Evolutionary conservation across 306 rosid genomes (phyloP), one percentile per base, ranked within the genome.

Genomic region (Astragalus glycyphyllos): DNA sequence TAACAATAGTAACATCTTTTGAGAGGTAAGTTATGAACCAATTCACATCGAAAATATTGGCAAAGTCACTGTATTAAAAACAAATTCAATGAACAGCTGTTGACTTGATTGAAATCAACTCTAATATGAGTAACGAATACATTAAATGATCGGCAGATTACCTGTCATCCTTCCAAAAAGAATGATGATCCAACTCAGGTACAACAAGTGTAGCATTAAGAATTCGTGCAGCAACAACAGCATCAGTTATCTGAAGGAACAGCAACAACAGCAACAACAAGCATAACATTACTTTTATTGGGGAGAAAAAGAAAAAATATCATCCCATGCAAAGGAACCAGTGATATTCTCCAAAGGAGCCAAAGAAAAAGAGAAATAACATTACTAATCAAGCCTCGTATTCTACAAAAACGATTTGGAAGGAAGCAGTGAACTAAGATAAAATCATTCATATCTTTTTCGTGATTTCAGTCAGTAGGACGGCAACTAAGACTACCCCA

Each of bases 151-250:
- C 44, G 31, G 41, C 23, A 20, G 67, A 55, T 60, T 73, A 91
- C 99, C 99, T 95, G 71, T 86, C 91, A 71, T 95, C 99, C 77
- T 89, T 91, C 99, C 99, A 95, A 61, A 80, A 95, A 13, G 99
- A 95, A 61, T 83, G 82, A 73, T 89, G 99, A 85, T 95, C 99
- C 84, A 95, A 83, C 85, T 91, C 91, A 55, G 99, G 99, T 54
- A 95, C 86, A 76, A 95, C 97, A 32, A 95, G 84, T 1, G 99
- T 95, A 54, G 99, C 99, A 76, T 95, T 95, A 59, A 95, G 96
- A 82, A 95, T 91, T 48, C 99, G 87, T 10, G 99, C 99, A 76
- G 86, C 96, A 17, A 92, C 90, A 40, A 95, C 99, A 8, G 99
- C 99, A 85, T 95, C 99, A 38, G 97, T 95, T 80, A 95, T 95